A percentile compares a stretch with the other conserved stretches of the same genome.
phyloP scores from a whole-genome alignment of 495 filamentous ascomycete species.

The Xanthoparmelia taractica region DNA sequence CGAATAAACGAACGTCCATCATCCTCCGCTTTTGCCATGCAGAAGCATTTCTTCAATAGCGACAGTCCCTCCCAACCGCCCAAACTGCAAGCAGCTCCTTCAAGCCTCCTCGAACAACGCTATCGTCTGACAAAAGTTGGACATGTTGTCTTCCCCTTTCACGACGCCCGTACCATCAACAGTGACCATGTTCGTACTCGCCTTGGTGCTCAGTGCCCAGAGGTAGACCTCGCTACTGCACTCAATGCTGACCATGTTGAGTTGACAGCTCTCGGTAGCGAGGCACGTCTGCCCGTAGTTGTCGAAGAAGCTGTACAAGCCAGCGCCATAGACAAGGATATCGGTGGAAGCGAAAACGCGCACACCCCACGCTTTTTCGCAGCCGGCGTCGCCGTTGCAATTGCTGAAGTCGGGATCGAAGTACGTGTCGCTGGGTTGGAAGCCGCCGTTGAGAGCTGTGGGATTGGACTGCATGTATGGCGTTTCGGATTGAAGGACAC shows the following conservation, averaged over 20 bases:
- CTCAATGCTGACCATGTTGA: constrained; percentile 80
- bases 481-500: constrained; percentile 83
- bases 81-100: background rate
- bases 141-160: constrained; percentile 55
- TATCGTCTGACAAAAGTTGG: constrained; percentile 70
- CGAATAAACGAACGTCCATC: background rate
- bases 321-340: constrained; percentile 67
- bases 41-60: no score
- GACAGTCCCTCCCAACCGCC: constrained; percentile 13
- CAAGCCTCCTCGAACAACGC: constrained; percentile 48
- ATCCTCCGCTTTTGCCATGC: background rate
- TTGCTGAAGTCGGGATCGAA: constrained; percentile 68
- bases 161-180: constrained; percentile 49
- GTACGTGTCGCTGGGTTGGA: constrained; percentile 53
- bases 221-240: constrained; percentile 57
- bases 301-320: constrained; percentile 80
- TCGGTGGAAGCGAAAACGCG: constrained; percentile 63
- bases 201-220: constrained; percentile 81
- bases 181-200: constrained; percentile 76
- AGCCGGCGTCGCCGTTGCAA: constrained; percentile 50
- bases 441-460: constrained; percentile 59
- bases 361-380: constrained; percentile 78
- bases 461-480: constrained; percentile 91
- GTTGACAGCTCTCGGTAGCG: constrained; percentile 66
- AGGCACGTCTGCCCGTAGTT: constrained; percentile 80